Conservation (phyloP, 495 filamentous ascomycete genomes). For the Aspergillus olivimuriae region DNA sequence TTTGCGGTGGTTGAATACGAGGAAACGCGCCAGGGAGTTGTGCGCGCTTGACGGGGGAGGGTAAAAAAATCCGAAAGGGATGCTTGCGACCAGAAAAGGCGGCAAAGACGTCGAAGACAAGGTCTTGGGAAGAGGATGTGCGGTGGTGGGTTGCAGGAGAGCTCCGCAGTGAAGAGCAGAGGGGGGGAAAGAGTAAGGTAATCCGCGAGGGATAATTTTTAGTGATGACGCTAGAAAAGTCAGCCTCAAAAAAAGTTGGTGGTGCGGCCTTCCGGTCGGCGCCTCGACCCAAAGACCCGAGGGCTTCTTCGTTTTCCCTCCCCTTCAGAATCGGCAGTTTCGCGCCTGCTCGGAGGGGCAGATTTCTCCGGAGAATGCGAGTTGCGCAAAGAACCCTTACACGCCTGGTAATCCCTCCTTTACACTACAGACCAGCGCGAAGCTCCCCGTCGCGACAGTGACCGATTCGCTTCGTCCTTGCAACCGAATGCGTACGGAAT, state of each 20-base stretch:
- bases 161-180: constrained; percentile 39
- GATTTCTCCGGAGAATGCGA: no score
- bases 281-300: constrained; percentile 22
- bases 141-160: constrained; percentile 17
- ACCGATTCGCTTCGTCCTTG: no score
- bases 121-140: constrained; percentile 8
- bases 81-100: constrained; percentile 15
- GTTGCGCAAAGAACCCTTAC: no score
- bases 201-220: constrained; percentile 44
- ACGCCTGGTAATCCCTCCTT: no score
- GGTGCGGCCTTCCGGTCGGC: constrained; percentile 17
- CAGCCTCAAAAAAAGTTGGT: constrained; percentile 29
- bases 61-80: constrained; percentile 17
- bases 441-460: no score
- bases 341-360: no score
- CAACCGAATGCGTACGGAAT: not conserved
- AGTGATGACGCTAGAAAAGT: constrained; percentile 46
- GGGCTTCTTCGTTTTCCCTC: constrained; percentile 13
- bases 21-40: constrained; percentile 41
- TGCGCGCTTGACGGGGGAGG: constrained; percentile 38
- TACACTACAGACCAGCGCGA: no score
- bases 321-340: no score
- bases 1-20: constrained; percentile 54
- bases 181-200: constrained; percentile 40
- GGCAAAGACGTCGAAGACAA: constrained; percentile 1